phyloP scores from a whole-genome alignment of 1,139 yeast genomes.

The Debaryomyces robertsiae region DNA sequence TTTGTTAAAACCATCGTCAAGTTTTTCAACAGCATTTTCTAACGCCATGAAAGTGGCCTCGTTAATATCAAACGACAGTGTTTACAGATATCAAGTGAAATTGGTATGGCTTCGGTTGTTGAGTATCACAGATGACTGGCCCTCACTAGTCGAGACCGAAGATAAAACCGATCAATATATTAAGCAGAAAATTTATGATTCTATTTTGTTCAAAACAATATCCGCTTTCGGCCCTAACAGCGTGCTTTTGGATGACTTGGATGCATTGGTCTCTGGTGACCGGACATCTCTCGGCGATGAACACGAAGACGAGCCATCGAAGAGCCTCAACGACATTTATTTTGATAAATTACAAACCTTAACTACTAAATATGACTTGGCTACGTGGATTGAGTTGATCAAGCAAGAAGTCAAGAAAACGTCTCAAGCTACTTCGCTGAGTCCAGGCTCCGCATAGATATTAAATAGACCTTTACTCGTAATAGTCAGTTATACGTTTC shows the following conservation, averaged over 20 bases:
- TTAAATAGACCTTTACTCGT: neutral
- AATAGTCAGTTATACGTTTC: neutral
- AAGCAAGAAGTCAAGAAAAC: slow-evolving; percentile 17
- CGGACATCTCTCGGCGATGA: slow-evolving; percentile 11
- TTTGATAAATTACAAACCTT: slow-evolving; percentile 17
- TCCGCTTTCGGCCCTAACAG: slow-evolving; percentile 15
- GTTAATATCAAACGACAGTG: slow-evolving; percentile 27
- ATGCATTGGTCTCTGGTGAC: slow-evolving; percentile 10
- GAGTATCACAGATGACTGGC: slow-evolving; percentile 60
- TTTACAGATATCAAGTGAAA: slow-evolving; percentile 25
- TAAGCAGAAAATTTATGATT: slow-evolving; percentile 40
- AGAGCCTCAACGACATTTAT: slow-evolving; percentile 19
- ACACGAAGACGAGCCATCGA: slow-evolving; percentile 13
- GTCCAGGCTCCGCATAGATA: slow-evolving; percentile 2
- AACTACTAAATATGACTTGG: slow-evolving; percentile 23
- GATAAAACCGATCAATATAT: slow-evolving; percentile 48
- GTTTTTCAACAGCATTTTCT: slow-evolving; percentile 29
- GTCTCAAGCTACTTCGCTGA: neutral
- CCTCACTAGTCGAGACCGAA: slow-evolving; percentile 38
- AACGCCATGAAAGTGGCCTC: slow-evolving; percentile 41
- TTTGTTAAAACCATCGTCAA: slow-evolving; percentile 40
- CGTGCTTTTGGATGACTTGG: slow-evolving; percentile 17
- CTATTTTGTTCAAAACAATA: slow-evolving; percentile 53
- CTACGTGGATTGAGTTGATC: slow-evolving; percentile 32
- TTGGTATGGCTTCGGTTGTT: slow-evolving; percentile 67